Evolutionary conservation across 768 basidiomycete genomes (phyloP), one percentile per base, ranked within the genome.

Genomic region (Suillus luteus): DNA sequence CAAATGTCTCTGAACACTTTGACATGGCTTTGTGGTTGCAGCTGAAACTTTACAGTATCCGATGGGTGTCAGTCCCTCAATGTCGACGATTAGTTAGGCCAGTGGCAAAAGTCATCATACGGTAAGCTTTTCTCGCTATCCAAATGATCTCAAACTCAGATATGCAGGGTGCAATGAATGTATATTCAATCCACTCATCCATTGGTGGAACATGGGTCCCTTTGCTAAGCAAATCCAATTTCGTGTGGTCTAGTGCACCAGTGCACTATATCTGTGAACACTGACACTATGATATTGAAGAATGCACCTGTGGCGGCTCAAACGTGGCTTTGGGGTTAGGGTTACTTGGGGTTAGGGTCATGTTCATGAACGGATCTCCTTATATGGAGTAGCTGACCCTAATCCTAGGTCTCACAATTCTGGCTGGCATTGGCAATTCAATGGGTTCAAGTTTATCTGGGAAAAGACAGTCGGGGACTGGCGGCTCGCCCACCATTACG

Each of bases 71-170:
- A 1, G 41, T 90, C 88, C 0, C 77, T 95, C 8, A 93, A 92
- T 0, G 87, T 86, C 61, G 91, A 92, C 62, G 92, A 95, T 71
- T 92, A 95, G 75, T 76, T 95, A 4, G 93, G 93, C 70, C 74
- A 92, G 7, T 95, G 93, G 93, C 90, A 93, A 68, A 95, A 93
- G 70, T 91, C 90, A 65, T 78, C 87, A 0, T 90, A 89, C 74
- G 88, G 86, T 86, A 70, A 62, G 71, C 74, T 70, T 62, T 84
- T 85, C 65, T 81, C 83, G 1, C 57, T 83, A 31, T 54, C 10
- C 6, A 31, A 17, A 27, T 15, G 43, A 44, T 62, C 1, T 66
- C 33, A 65, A 43, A 35, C 60, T 48, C 38, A 54, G 5, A 46
- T 55, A 19, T 49, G 4, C 35, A 86, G 87, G 88, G 1, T 89